Evolutionary conservation across 2,329 filamentous ascomycete species (phyloP), one percentile per base, ranked within the genome.

Genomic region (Grosmannia clavigera): DNA sequence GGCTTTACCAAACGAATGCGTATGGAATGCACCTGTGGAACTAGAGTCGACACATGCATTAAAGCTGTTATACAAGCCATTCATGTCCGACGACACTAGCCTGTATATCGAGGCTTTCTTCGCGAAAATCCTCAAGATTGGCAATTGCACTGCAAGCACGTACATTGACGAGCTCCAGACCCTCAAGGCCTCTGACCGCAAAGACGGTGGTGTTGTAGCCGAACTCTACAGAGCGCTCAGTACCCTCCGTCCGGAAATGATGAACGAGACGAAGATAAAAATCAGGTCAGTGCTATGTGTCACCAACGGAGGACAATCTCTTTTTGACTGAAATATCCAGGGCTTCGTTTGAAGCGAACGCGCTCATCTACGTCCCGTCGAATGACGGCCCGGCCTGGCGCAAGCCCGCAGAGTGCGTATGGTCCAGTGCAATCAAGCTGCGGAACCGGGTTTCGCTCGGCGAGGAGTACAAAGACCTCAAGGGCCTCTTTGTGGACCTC

Each of bases 401-500:
- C 29, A 58, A 14, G 11, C 5, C 51, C 0, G 59, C 56, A 40
- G 19, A 61, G 16, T 67, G 61, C 40, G 29, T 64, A 3, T 66
- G 64, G 61, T 64, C 62, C 14, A 61, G 50, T 29, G 54, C 43
- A 16, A 54, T 60, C 35, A 48, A n/a, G 14, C 53, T 65, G n/a
- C 27, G 56, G 11, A 63, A 60, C 2, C 58, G 31, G 29, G 31
- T 61, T 2, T 58, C 59, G 10, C 60, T 66, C 19, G 53, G 62
- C n/a, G 22, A 54, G 2, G 53, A 63, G 19, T 66, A 65, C 33
- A 57, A 59, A 40, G 56, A 51, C 3, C 35, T 64, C 31, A 16
- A 56, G 29, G 46, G 33, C 0, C 50, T 65, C 2, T 65, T 66
- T 11, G 48, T 72, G 3, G 14, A 59, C 0, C 61, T 66, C 0